Evolutionary conservation across 352 stramenopile genomes (phyloP).

Genomic region (Phytophthora syringae): DNA sequence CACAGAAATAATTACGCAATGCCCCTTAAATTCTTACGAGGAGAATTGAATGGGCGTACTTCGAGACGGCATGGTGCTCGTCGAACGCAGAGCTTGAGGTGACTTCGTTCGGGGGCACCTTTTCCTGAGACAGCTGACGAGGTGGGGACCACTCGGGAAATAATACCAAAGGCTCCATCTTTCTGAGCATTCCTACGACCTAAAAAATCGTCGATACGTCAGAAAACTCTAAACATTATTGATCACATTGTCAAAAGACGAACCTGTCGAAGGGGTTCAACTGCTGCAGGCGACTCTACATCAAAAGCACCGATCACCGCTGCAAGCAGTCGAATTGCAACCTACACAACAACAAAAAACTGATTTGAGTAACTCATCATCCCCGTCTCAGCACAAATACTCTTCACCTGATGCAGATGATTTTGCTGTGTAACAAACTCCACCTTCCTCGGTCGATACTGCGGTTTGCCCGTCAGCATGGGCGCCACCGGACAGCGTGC

Average conservation of each 20-base stretch:
- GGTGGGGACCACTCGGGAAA: conserved; percentile 85
- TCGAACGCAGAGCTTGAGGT: conserved; percentile 68
- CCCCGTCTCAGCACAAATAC: background rate
- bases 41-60: conserved; percentile 33
- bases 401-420: conserved; percentile 74
- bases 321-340: conserved; percentile 73
- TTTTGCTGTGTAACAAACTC: conserved; percentile 73
- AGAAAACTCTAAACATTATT: too few relatives aligned
- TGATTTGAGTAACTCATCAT: background rate
- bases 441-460: conserved; percentile 66
- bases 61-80: conserved; percentile 54
- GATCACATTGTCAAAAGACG: too few relatives aligned
- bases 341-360: conserved; percentile 37
- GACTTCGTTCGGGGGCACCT: conserved; percentile 52
- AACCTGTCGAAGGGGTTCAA: conserved; percentile 73
- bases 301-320: conserved; percentile 69
- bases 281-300: conserved; percentile 44
- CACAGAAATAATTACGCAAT: too few relatives aligned
- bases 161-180: conserved; percentile 69
- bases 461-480: conserved; percentile 58
- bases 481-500: conserved; percentile 67
- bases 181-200: conserved; percentile 66
- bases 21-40: background rate
- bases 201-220: conserved; percentile 25
- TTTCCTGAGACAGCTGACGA: conserved; percentile 51